These are phyloP conservation scores for Aspergillus panamensis DNA, from an alignment of 495 filamentous ascomycete species.

Conservation along the genomic window DNA sequence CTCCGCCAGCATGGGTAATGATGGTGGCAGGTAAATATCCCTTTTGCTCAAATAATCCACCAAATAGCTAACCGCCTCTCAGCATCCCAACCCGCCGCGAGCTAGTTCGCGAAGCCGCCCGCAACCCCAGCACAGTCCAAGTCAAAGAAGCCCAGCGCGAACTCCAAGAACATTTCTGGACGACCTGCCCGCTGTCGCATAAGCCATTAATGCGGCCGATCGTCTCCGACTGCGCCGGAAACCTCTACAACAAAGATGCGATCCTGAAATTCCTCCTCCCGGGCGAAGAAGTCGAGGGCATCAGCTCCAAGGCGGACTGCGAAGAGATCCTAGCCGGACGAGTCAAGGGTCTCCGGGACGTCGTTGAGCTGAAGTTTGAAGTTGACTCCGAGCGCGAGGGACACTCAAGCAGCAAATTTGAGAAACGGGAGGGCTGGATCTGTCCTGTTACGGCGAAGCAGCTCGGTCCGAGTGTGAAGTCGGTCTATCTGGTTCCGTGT, in stretches of 20 bases:
- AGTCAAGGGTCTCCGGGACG: conserved; percentile 79
- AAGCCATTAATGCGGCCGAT: conserved; percentile 65
- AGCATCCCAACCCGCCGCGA: conserved; percentile 93
- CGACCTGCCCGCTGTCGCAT: conserved; percentile 78
- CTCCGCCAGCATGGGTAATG: conserved; percentile 77
- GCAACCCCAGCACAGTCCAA: conserved; percentile 77
- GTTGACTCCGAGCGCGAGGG: conserved; percentile 42
- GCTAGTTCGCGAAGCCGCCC: conserved; percentile 85
- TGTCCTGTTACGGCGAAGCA: conserved; percentile 88
- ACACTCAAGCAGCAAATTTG: conserved; percentile 33
- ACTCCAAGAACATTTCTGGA: conserved; percentile 80
- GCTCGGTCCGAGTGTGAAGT: conserved; percentile 72
- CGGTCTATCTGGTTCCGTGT: conserved; percentile 90
- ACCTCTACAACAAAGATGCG: conserved; percentile 93
- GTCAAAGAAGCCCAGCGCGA: conserved; percentile 84
- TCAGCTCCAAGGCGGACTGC: conserved; percentile 55
- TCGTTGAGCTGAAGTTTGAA: conserved; percentile 84
- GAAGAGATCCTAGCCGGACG: conserved; percentile 64
- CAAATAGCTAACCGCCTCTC: conserved; percentile 2
- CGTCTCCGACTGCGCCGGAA: conserved; percentile 80
- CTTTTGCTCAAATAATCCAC: not conserved
- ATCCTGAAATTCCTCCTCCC: conserved; percentile 77
- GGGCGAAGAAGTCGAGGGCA: conserved; percentile 51
- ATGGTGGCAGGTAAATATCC: conserved; percentile 67
- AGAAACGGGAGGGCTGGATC: conserved; percentile 59